phyloP scores from a whole-genome alignment of 331 rosid species.

The Rosa hybrid region DNA sequence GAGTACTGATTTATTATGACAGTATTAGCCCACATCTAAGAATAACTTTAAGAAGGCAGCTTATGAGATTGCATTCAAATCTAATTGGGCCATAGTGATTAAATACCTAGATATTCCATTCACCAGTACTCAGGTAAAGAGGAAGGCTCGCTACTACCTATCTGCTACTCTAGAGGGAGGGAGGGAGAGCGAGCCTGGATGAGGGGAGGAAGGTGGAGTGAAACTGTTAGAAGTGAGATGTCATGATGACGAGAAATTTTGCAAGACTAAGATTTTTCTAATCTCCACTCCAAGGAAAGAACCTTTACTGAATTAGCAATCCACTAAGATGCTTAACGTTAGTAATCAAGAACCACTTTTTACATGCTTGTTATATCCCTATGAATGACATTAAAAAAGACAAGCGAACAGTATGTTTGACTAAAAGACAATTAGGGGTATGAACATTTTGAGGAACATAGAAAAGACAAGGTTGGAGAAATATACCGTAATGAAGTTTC shows the following conservation, averaged over 20 bases:
- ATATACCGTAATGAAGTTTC: slow-evolving; percentile 91
- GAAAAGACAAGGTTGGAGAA: slow-evolving; percentile 13
- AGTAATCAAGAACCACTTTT: not conserved
- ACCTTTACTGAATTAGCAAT: not conserved
- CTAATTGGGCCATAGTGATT: not conserved
- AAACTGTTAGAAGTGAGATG: not conserved
- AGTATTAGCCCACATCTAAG: not conserved
- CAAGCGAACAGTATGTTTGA: not conserved
- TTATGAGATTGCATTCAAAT: not conserved
- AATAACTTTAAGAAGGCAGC: not conserved
- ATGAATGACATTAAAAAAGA: not conserved
- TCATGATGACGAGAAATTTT: not conserved
- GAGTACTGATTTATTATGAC: not conserved
- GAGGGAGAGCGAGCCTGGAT: not conserved
- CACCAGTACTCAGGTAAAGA: not conserved
- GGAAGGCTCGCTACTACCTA: not conserved
- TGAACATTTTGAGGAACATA: not conserved
- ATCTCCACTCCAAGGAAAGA: not conserved
- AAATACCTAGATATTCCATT: not conserved
- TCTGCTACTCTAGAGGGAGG: not conserved
- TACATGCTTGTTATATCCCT: not conserved
- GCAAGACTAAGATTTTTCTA: not conserved
- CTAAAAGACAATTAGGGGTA: not conserved
- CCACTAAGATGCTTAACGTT: not conserved
- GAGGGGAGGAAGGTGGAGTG: not conserved